Evolutionary conservation across 2,329 filamentous ascomycete genomes (phyloP), one percentile per base, ranked within the genome.

Genomic region (Trichoderma afroharzianum): DNA sequence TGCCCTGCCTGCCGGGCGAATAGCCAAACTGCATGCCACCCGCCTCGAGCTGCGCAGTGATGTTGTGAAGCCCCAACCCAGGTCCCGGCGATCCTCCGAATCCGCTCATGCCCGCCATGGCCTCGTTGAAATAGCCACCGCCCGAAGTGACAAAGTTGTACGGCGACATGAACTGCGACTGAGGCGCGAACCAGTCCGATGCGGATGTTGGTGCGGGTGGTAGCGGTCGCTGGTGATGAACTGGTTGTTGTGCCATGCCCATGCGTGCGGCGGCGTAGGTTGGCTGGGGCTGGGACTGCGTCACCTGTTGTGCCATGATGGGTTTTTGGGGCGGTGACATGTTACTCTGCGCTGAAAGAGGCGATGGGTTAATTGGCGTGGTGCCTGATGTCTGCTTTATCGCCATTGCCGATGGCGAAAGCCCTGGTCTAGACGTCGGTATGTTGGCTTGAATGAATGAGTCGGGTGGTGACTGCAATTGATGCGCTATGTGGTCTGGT

Each of bases 1-100:
- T 92, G 74, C 90, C 93, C 76, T 89, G 89, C 72, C 86, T 87
- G 78, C 88, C 87, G 30, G 82, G 80, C 3, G 80, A 77, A 72
- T 80, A 82, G 58, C 75, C 76, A 55, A 79, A 77, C 36, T 80
- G 78, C 15, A 77, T 75, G 4, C 63, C 62, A 33, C 74, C 71
- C 7, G 72, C 68, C 4, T 75, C 72, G 61, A 77, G 74, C 18
- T 76, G 78, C 12, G 75, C 74, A 18, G 76, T 73, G 18, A 80
- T 72, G 53, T 76, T 77, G 64, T 81, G 79, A 39, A 83, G 72
- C 18, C 80, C 81, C 6, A 83, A 73, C 28, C 78, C 78, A 9
- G 28, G 68, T 1, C 76, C 74, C 9, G 79, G 74, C 63, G 80
- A 73, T 14, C 79, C 80, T 9, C 75, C 74, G 63, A 78, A 81